These are phyloP conservation scores for Fraxinus pennsylvanica DNA, from an alignment of 257 asterid genomes.

Conservation along the genomic window DNA sequence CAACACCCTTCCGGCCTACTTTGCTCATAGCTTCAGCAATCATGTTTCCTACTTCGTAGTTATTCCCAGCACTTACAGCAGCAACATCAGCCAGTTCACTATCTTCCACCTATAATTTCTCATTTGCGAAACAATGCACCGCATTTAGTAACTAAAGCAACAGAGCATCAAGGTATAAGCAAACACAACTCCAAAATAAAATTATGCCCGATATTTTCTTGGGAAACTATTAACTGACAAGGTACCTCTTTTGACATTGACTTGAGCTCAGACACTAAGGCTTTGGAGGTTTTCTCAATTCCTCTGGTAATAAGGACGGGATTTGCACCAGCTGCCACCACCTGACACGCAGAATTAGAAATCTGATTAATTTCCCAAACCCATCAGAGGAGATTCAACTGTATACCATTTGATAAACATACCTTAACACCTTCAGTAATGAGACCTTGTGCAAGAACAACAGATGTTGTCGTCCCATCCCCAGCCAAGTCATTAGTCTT, in stretches of 20 bases:
- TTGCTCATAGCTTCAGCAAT: constrained; percentile 96
- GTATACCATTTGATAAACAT: constrained; percentile 5
- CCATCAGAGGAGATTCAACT: not conserved
- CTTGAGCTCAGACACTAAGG: constrained; percentile 88
- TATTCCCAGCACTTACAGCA: constrained; percentile 98
- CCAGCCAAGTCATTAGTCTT: constrained; percentile 98
- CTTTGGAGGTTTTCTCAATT: constrained; percentile 89
- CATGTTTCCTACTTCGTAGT: constrained; percentile 88
- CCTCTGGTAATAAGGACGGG: constrained; percentile 95
- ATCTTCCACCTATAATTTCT: constrained; percentile 74
- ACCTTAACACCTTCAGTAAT: constrained; percentile 99
- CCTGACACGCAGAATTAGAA: constrained; percentile 42
- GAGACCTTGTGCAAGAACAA: constrained; percentile 97
- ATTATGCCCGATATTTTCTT: not conserved
- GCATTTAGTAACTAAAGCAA: not conserved
- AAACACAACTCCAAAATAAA: not conserved
- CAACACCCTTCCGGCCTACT: constrained; percentile 96
- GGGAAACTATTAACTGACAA: not conserved
- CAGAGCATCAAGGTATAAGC: not conserved
- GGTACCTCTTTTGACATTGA: constrained; percentile 84
- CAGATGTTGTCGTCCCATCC: constrained; percentile 97
- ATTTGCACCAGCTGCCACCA: constrained; percentile 97
- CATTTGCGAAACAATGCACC: constrained; percentile 5
- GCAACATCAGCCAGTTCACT: constrained; percentile 98
- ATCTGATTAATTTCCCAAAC: not conserved